These are phyloP conservation scores for Boletales sp. DNA, from an alignment of 768 basidiomycete genomes.

Conservation along the genomic window DNA sequence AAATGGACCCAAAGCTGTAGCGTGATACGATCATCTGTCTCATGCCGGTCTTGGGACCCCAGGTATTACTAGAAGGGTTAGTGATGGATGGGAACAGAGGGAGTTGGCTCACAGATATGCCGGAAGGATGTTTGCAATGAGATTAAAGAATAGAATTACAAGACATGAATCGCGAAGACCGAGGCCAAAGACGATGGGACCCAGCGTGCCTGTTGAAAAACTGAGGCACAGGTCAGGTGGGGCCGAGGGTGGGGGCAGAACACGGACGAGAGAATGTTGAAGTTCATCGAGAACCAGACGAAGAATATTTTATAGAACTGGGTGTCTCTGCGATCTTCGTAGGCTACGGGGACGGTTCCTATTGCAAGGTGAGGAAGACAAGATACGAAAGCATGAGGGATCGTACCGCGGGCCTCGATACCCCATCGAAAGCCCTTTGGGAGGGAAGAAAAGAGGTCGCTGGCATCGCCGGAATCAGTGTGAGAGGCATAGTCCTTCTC, in stretches of 20 bases:
- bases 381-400: neutral
- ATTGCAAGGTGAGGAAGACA: neutral
- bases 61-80: constrained; percentile 44
- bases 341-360: constrained; percentile 53
- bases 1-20: constrained; percentile 51
- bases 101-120: constrained; percentile 52
- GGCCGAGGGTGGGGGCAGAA: neutral
- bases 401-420: constrained; percentile 29
- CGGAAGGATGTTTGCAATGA: constrained; percentile 55
- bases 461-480: constrained; percentile 9
- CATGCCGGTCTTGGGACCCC: constrained; percentile 76
- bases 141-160: constrained; percentile 64
- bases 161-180: constrained; percentile 61
- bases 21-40: constrained; percentile 78
- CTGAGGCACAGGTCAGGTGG: constrained; percentile 26
- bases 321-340: constrained; percentile 50
- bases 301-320: constrained; percentile 65
- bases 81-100: neutral
- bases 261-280: constrained; percentile 56
- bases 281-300: constrained; percentile 68
- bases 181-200: constrained; percentile 58
- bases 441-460: neutral
- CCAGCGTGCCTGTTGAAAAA: constrained; percentile 66
- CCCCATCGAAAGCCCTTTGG: constrained; percentile 28
- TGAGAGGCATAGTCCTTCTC: constrained; percentile 27